Percentiles rank a stretch among this genome's conserved stretches.
phyloP scores from a whole-genome alignment of 2,329 filamentous ascomycete genomes.

The Domatiomyces globalis region DNA sequence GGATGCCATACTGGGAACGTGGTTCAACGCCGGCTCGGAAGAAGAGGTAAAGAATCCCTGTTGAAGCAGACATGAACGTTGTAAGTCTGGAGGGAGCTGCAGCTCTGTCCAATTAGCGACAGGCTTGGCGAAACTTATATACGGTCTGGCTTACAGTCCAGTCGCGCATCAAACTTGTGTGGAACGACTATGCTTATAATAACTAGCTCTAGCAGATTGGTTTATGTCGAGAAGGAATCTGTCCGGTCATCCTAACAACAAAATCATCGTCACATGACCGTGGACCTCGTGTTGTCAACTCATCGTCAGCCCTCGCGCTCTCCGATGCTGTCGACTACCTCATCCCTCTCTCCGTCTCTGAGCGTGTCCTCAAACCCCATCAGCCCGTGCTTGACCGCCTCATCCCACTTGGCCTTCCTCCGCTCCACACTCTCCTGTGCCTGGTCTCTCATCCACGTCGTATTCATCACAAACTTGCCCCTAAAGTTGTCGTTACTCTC shows the following conservation, averaged over 20 bases:
- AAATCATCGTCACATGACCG: too few relatives aligned
- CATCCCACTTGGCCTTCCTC: conserved; percentile 15
- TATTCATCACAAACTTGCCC: conserved; percentile 41
- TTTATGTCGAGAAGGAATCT: too few relatives aligned
- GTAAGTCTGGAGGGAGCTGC: not conserved
- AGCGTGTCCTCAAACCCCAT: not conserved
- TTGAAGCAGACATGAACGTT: not conserved
- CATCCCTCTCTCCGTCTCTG: not conserved
- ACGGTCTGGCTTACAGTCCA: not conserved
- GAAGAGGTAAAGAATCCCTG: not conserved
- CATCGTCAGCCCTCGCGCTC: not conserved
- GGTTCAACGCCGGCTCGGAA: not conserved
- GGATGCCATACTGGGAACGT: conserved; percentile 8
- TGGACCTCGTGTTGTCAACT: not conserved
- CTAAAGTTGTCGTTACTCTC: conserved; percentile 35
- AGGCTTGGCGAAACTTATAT: not conserved
- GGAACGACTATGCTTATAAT: too few relatives aligned
- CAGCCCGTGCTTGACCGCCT: not conserved
- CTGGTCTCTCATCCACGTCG: conserved; percentile 36
- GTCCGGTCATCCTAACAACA: too few relatives aligned
- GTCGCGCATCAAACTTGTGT: not conserved
- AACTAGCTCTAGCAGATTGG: too few relatives aligned
- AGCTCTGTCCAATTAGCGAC: not conserved
- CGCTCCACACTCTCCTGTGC: conserved; percentile 36
- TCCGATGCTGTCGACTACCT: not conserved